Evolutionary conservation across 2,329 filamentous ascomycete genomes (phyloP).

Genomic region (Fusarium sp.): DNA sequence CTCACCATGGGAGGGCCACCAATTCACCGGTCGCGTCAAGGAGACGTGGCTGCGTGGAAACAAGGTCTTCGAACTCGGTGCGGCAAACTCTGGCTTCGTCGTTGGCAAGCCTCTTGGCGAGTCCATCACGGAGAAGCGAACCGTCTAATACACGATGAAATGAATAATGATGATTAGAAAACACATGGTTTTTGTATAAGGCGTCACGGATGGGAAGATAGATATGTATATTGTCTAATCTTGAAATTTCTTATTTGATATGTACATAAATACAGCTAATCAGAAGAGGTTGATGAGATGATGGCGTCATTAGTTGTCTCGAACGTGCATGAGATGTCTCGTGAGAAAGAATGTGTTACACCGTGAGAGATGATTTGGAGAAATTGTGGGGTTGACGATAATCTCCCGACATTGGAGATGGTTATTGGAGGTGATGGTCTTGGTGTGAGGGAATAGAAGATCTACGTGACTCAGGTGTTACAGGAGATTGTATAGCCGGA

Average conservation of each 20-base stretch:
- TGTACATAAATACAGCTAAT: constrained; percentile 27
- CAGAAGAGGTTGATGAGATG: constrained; percentile 21
- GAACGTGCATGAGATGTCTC: constrained; percentile 18
- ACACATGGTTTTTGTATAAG: constrained; percentile 6
- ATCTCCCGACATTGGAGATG: constrained; percentile 1
- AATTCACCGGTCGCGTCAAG: constrained; percentile 81
- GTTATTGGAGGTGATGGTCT: not conserved
- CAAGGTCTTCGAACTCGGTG: constrained; percentile 80
- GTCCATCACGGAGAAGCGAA: constrained; percentile 73
- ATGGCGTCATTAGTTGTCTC: constrained; percentile 37
- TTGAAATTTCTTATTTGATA: not conserved
- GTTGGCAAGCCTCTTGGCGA: constrained; percentile 64
- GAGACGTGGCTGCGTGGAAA: constrained; percentile 89
- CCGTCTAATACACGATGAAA: constrained; percentile 50
- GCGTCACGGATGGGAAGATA: constrained; percentile 15
- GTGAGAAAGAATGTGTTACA: constrained; percentile 13
- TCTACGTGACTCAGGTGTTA: not conserved
- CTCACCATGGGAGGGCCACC: constrained; percentile 89
- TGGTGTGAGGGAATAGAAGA: constrained; percentile 35
- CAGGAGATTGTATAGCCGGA: too few species aligned
- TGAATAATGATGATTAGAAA: constrained; percentile 14
- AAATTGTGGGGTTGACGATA: constrained; percentile 33
- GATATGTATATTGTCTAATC: not conserved
- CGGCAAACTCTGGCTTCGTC: constrained; percentile 65
- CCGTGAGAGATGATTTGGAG: constrained; percentile 31